Base-by-base conservation (phyloP, 768 basidiomycete species). In the Rossbeevera mucosa region DNA sequence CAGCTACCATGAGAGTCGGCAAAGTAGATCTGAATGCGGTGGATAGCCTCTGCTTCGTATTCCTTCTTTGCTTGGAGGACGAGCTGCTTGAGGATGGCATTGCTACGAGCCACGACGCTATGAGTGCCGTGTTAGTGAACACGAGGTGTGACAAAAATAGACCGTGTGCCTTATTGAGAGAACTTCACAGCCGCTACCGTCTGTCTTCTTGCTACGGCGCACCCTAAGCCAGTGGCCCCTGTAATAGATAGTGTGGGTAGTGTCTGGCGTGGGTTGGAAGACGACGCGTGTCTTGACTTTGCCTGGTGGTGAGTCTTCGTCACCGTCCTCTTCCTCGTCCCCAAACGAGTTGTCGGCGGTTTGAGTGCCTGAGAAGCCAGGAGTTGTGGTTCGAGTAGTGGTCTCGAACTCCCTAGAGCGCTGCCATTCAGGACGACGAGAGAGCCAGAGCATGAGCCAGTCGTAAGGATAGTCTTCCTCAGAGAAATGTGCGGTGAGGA, bases 391-490 rank as follows among this genome's bases (percentile, higher is more conserved):
- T 31, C 89, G 81, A 12, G 89, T 91, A 16, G 90, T 92, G 0
- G 89, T 91, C 72, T 92, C 90, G 55, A 92, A 91, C 70, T 92
- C 90, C 51, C 90, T 81, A 7, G 89, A 90, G 33, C 88, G 85
- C 63, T 91, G 89, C 89, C 89, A 91, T 69, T 91, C 89, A 38
- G 89, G 78, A 74, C 87, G 79, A 47, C 88, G 83, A 40, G 88
- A 88, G 45, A 92, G 81, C 89, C 89, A 92, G 28, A 91, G 78
- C 87, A 91, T 91, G 48, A 92, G 78, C 89, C 89, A 92, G 71
- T 92, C 89, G 60, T 91, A 92, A 4, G 89, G 90, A 57, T 88
- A 88, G 64, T 92, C 90, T 69, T 92, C 90, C 71, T 92, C 90
- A 58, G 83, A 86, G 74, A 92, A 92, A 70, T 91, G 87, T 8